These are phyloP conservation scores for Astragalus glycyphyllos DNA, from an alignment of 306 rosid species.

Conservation along the genomic window DNA sequence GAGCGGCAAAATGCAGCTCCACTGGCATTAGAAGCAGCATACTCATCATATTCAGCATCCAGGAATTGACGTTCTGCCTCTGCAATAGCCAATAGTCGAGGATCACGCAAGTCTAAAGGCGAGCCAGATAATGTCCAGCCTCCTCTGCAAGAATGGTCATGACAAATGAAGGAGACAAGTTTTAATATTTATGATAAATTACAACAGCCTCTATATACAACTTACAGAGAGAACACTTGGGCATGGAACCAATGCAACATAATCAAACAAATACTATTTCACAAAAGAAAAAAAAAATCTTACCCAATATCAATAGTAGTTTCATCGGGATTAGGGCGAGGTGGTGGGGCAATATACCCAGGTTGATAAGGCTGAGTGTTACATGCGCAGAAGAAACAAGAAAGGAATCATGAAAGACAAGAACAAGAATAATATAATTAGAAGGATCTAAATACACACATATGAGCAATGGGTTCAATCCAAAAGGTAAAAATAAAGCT, in stretches of 20 bases:
- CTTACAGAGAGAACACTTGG: background rate
- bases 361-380: slow-evolving; percentile 73
- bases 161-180: slow-evolving; percentile 16
- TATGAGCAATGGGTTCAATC: slow-evolving; percentile 28
- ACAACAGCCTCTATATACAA: background rate
- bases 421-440: background rate
- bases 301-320: slow-evolving; percentile 93
- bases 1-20: slow-evolving; percentile 98
- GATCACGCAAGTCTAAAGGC: slow-evolving; percentile 94
- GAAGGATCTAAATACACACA: slow-evolving; percentile 15
- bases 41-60: slow-evolving; percentile 95
- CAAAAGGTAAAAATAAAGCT: background rate
- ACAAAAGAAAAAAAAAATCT: slow-evolving; percentile 18
- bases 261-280: background rate
- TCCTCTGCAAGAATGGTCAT: slow-evolving; percentile 52
- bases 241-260: slow-evolving; percentile 1
- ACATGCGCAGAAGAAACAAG: slow-evolving; percentile 23
- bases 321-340: slow-evolving; percentile 79
- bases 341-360: slow-evolving; percentile 91
- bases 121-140: slow-evolving; percentile 99
- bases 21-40: slow-evolving; percentile 80
- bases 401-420: slow-evolving; percentile 35
- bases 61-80: slow-evolving; percentile 91
- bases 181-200: slow-evolving; percentile 12
- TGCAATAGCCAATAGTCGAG: slow-evolving; percentile 93